Percentiles rank a stretch among this genome's conserved stretches.
These are phyloP conservation scores for Oenanthe sinensis DNA, from an alignment of 129 eudicot species.

Conservation along the genomic window DNA sequence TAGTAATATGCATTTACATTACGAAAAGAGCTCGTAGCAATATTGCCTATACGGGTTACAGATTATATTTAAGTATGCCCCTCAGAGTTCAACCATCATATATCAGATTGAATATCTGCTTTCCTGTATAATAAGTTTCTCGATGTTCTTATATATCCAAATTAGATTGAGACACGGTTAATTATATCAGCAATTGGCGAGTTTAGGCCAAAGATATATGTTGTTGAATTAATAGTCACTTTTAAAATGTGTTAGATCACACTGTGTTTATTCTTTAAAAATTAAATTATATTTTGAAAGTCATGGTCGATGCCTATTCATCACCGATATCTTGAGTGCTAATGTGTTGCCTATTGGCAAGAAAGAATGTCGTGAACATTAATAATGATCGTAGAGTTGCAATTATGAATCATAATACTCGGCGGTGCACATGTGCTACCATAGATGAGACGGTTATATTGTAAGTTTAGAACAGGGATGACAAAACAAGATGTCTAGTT, in stretches of 20 bases:
- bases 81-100: background rate
- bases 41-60: background rate
- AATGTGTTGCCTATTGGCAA: background rate
- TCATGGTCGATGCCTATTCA: too few species aligned
- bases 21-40: background rate
- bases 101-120: background rate
- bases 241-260: background rate
- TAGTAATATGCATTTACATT: too few species aligned
- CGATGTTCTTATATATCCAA: too few species aligned
- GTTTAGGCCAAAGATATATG: too few species aligned
- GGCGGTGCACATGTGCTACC: background rate
- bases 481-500: conserved; percentile 14
- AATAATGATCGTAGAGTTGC: background rate
- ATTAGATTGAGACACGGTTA: background rate
- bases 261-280: background rate
- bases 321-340: too few species aligned
- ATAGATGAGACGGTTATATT: background rate
- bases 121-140: too few species aligned
- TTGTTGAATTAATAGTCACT: too few species aligned
- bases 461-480: conserved; percentile 9
- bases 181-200: background rate
- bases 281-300: background rate
- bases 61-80: background rate
- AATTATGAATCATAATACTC: conserved; percentile 4
- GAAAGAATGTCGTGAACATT: background rate